Conservation (phyloP, 1,284 basidiomycete genomes). For the Pseudomicrostroma phylloplanum region DNA sequence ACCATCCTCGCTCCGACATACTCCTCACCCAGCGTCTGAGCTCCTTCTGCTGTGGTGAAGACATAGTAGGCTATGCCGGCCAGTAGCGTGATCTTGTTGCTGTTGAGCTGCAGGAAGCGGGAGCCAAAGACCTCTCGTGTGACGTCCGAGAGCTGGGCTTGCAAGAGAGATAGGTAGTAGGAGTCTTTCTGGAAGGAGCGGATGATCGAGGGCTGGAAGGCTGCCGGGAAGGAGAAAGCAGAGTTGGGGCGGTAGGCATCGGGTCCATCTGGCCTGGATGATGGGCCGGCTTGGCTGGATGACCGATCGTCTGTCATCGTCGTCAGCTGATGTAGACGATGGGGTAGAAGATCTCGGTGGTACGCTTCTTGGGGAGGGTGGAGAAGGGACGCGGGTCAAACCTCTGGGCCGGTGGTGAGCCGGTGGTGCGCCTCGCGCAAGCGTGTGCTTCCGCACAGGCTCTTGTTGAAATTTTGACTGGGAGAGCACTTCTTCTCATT, state of each 20-base stretch:
- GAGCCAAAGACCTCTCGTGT: constrained; percentile 47
- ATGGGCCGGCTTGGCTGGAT: not conserved
- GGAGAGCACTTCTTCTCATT: too few species aligned
- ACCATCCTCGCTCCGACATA: constrained; percentile 52
- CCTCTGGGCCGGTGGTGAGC: too few species aligned
- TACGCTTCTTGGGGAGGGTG: too few species aligned
- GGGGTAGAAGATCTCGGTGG: too few species aligned
- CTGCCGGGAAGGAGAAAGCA: constrained; percentile 39
- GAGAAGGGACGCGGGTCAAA: too few species aligned
- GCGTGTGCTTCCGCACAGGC: too few species aligned
- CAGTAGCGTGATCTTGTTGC: constrained; percentile 40
- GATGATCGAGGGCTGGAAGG: constrained; percentile 51
- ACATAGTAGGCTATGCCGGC: constrained; percentile 49
- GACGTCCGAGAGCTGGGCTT: constrained; percentile 48
- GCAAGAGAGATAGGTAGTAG: constrained; percentile 50
- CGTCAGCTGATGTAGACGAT: too few species aligned
- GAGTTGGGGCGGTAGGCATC: constrained; percentile 10
- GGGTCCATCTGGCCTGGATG: not conserved
- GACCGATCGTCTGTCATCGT: not conserved
- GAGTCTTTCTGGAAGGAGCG: constrained; percentile 51
- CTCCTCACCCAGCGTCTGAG: constrained; percentile 53
- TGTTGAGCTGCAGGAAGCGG: constrained; percentile 46
- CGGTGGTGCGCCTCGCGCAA: too few species aligned
- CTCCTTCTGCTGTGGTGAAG: constrained; percentile 45
- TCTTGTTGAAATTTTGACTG: too few species aligned